phyloP scores from a whole-genome alignment of 2,329 filamentous ascomycete species.

The Knoxdaviesia proteae region DNA sequence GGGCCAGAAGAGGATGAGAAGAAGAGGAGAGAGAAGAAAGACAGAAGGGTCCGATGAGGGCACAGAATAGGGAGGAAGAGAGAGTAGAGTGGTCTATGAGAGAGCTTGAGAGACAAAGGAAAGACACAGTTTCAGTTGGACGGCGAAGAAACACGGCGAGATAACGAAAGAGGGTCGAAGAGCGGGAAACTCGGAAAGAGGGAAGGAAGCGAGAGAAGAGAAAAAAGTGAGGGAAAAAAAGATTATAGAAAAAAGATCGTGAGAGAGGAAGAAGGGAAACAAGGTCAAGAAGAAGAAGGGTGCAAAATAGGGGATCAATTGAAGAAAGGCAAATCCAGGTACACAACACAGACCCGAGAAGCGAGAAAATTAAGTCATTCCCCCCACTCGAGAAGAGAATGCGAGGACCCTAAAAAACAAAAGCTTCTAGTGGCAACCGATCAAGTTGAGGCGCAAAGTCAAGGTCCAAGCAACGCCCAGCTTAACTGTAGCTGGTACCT shows the following conservation, averaged over 20 bases:
- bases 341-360: no score
- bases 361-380: no score
- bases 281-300: not conserved
- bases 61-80: not conserved
- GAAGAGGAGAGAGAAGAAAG: not conserved
- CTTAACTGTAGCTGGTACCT: no score
- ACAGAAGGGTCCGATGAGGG: not conserved
- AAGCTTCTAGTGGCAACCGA: no score
- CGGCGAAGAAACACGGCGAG: not conserved
- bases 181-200: no score
- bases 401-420: no score
- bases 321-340: no score
- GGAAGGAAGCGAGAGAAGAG: not conserved
- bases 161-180: not conserved
- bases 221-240: not conserved
- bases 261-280: conserved; percentile 6
- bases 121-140: not conserved
- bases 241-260: conserved; percentile 1
- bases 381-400: no score
- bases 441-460: no score
- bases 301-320: not conserved
- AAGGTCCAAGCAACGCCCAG: no score
- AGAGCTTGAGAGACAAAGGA: conserved; percentile 5
- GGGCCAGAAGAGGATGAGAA: not conserved
- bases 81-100: not conserved